These are phyloP conservation scores for Ceraceosorus guamensis DNA, from an alignment of 1,284 basidiomycete species.

Conservation along the genomic window DNA sequence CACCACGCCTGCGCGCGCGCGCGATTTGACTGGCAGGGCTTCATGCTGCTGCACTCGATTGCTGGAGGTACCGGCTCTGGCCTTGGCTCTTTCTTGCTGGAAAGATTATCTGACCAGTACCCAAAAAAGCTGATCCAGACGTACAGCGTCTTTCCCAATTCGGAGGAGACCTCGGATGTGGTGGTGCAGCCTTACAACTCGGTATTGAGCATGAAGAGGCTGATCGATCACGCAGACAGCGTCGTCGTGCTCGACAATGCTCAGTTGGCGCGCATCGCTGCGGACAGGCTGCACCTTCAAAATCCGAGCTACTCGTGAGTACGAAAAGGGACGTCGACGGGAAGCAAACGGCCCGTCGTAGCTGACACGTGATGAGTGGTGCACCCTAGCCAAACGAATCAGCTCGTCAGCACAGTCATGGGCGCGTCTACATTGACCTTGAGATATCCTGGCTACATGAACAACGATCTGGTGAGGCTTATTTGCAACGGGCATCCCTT, in stretches of 20 bases:
- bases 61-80: conserved; percentile 98
- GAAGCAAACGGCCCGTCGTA: no score
- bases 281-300: conserved; percentile 81
- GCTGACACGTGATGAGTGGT: no score
- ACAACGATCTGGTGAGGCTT: conserved; percentile 67
- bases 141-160: conserved; percentile 95
- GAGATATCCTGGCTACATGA: conserved; percentile 98
- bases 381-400: conserved; percentile 54
- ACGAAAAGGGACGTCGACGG: no score
- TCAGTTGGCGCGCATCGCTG: conserved; percentile 81
- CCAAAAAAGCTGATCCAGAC: conserved; percentile 99
- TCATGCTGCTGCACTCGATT: conserved; percentile 98
- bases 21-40: conserved; percentile 73
- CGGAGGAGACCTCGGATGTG: conserved; percentile 46
- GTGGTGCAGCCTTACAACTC: conserved; percentile 93
- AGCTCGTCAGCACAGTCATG: conserved; percentile 47
- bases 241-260: conserved; percentile 97
- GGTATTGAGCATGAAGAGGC: conserved; percentile 82
- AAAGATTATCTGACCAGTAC: conserved; percentile 92
- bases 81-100: conserved; percentile 90
- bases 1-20: no score
- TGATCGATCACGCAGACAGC: conserved; percentile 92
- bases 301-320: conserved; percentile 88
- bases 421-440: conserved; percentile 92
- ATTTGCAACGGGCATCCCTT: no score